Percentiles rank a stretch among this genome's conserved stretches.
These are phyloP conservation scores for Pinus taeda DNA, from an alignment of 75 land plant genomes.

Conservation along the genomic window DNA sequence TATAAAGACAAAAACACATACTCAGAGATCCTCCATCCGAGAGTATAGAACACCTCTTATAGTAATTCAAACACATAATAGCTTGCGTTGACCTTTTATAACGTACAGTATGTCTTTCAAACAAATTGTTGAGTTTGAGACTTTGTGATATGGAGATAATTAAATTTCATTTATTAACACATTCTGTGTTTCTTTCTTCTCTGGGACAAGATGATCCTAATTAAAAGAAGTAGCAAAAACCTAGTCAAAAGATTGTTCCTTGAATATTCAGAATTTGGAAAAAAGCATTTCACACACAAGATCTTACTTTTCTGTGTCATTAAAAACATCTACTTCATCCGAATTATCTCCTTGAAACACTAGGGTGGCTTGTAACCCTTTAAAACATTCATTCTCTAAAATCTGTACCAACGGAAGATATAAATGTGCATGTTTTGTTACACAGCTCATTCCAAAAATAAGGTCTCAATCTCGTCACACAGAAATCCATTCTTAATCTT, in stretches of 20 bases:
- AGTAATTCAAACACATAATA: too few relatives aligned
- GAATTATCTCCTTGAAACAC: conserved; percentile 60
- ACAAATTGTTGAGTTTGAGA: conserved; percentile 79
- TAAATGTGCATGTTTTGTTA: too few relatives aligned
- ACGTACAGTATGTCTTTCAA: conserved; percentile 65
- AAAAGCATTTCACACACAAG: too few relatives aligned
- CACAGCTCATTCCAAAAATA: too few relatives aligned
- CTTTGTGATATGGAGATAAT: conserved; percentile 90
- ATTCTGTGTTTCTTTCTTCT: conserved; percentile 70
- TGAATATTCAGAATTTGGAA: too few relatives aligned
- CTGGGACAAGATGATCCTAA: conserved; percentile 67
- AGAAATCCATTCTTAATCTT: too few relatives aligned
- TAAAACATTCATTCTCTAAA: conserved; percentile 84
- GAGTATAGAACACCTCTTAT: conserved; percentile 14
- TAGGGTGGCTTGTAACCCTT: conserved; percentile 68
- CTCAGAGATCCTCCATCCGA: too few relatives aligned
- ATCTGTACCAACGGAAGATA: conserved; percentile 46
- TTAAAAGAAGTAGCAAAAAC: too few relatives aligned
- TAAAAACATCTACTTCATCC: conserved; percentile 84
- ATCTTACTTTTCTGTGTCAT: conserved; percentile 62
- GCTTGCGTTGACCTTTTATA: too few relatives aligned
- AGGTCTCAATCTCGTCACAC: too few relatives aligned
- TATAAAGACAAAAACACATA: too few relatives aligned
- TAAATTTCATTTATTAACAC: conserved; percentile 92
- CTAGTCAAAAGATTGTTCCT: too few relatives aligned